Base-by-base conservation (phyloP, 2,329 filamentous ascomycete genomes). In the Penicillium janthinellum region DNA sequence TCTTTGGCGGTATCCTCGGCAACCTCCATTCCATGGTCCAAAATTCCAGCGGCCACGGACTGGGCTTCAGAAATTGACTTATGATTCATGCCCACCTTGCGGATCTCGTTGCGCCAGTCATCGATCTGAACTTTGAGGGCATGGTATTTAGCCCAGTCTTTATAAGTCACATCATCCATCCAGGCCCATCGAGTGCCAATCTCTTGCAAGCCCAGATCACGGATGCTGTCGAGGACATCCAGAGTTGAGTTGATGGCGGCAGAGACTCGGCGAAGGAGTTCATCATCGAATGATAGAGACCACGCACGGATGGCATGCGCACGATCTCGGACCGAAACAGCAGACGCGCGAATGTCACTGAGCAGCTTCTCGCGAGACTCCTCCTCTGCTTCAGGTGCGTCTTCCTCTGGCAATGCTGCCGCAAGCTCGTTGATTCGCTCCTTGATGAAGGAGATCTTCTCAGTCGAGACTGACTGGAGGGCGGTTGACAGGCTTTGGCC, bases 61-160 rank as follows among this genome's bases (percentile, higher is more conserved):
- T 90, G 88, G 17, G 91, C 90, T 56, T 86, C 80, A 20, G 83
- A 79, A 12, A 97, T 82, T 28, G 86, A 87, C 8, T 89, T 85
- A 72, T 97, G 90, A 3, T 86, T 84, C 60, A 89, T 84, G 41
- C 92, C 90, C 55, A 93, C 85, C 59, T 87, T 82, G 72, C 91
- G 88, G 50, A 99, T 87, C 67, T 96, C 91, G 38, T 86, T 83
- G 57, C 91, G 89, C 92, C 94, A 97, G 69, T 91, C 87, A 50
- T 89, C 88, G 54, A 97, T 90, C 12, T 90, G 89, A 56, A 85
- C 86, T 79, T 91, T 96, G 59, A 99, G 82, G 60, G 90, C 87
- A 74, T 98, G 92, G 72, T 96, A 99, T 74, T 94, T 95, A 60
- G 89, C 87, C 95, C 95, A 99, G 75, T 99, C 92, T 75, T 96